A percentile compares a stretch with the other conserved stretches of the same genome.
Evolutionary conservation across 2,329 filamentous ascomycete genomes (phyloP).

Genomic region (Aureobasidium sp.): DNA sequence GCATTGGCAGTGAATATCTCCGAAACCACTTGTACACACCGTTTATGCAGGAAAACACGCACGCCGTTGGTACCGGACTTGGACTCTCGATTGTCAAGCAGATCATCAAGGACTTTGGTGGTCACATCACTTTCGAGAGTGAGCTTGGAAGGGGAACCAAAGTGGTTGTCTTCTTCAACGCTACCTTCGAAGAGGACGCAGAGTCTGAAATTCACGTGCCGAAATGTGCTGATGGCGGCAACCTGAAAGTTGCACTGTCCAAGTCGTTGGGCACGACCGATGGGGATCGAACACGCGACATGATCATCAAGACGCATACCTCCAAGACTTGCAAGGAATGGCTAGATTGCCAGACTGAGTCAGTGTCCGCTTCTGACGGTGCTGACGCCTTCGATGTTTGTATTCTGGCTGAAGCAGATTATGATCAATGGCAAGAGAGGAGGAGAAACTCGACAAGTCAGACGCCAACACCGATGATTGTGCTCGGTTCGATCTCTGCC

Average conservation of each 20-base stretch:
- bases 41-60: slow-evolving; percentile 28
- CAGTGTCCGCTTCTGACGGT: background rate
- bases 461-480: background rate
- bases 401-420: slow-evolving; percentile 13
- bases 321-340: slow-evolving; percentile 11
- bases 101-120: slow-evolving; percentile 23
- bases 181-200: background rate
- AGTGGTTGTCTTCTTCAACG: slow-evolving; percentile 11
- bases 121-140: slow-evolving; percentile 23
- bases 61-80: slow-evolving; percentile 28
- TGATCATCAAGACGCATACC: background rate
- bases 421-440: slow-evolving; percentile 8
- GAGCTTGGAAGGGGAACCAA: slow-evolving; percentile 21
- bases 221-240: background rate
- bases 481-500: slow-evolving; percentile 5
- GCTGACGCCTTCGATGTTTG: slow-evolving; percentile 5
- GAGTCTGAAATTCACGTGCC: background rate
- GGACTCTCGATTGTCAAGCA: slow-evolving; percentile 29
- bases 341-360: background rate
- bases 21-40: slow-evolving; percentile 26
- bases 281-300: background rate
- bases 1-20: slow-evolving; percentile 27
- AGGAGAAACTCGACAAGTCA: background rate
- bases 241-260: background rate
- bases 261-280: slow-evolving; percentile 2